Conservation (phyloP, 2,329 filamentous ascomycete species). For the Fusarium redolens region DNA sequence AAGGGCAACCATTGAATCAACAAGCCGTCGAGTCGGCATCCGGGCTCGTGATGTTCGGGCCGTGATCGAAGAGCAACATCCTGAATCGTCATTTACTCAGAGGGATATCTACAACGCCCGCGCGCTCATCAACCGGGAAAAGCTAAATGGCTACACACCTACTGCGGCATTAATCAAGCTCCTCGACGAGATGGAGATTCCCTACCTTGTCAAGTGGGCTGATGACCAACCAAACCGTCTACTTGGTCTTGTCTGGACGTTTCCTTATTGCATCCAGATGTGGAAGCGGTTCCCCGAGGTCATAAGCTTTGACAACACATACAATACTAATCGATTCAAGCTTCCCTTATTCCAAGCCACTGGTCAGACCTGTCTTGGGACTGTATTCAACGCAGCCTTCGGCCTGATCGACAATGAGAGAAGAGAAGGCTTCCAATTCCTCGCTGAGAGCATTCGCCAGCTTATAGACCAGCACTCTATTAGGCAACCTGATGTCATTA, state of each 20-base stretch:
- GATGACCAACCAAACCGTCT: background rate
- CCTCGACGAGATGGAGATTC: background rate
- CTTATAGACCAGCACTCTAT: background rate
- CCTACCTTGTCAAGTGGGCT: background rate
- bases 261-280: background rate
- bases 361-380: background rate
- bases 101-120: no score
- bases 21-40: background rate
- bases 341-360: background rate
- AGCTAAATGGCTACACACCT: background rate
- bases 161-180: background rate
- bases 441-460: background rate
- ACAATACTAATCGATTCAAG: no score
- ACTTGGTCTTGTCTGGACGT: background rate
- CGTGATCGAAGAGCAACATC: no score
- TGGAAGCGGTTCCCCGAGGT: no score
- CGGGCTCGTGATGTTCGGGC: background rate
- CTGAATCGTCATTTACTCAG: no score
- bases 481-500: background rate
- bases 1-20: background rate
- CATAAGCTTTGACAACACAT: no score
- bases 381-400: background rate
- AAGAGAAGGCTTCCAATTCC: background rate
- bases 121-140: no score
- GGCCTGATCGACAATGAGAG: background rate